phyloP scores from a whole-genome alignment of 2,329 filamentous ascomycete species.

The Arthroderma sp. region DNA sequence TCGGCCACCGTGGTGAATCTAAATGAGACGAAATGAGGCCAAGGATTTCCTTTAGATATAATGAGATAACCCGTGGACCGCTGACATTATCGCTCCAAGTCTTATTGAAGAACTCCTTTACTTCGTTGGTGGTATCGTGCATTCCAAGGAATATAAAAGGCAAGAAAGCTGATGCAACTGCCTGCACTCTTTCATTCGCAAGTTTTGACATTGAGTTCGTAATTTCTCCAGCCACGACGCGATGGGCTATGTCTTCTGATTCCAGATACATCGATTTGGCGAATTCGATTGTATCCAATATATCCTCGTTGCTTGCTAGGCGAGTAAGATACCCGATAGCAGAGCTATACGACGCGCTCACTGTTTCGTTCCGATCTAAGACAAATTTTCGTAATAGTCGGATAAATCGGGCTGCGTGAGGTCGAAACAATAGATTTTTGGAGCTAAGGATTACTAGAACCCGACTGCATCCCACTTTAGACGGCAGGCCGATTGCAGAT shows the following conservation, averaged over 20 bases:
- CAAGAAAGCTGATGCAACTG: conserved; percentile 60
- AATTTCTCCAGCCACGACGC: conserved; percentile 71
- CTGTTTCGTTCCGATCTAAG: conserved; percentile 85
- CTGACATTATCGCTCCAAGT: conserved; percentile 89
- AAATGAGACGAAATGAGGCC: conserved; percentile 55
- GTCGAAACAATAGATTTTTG: conserved; percentile 59
- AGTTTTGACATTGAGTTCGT: conserved; percentile 71
- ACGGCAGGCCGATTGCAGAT: conserved; percentile 76
- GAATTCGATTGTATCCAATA: conserved; percentile 44
- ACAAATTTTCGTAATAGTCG: conserved; percentile 68
- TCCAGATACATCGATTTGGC: conserved; percentile 63
- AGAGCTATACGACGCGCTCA: conserved; percentile 76
- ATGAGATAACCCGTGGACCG: conserved; percentile 63
- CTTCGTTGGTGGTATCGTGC: conserved; percentile 71
- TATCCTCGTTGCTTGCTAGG: conserved; percentile 46
- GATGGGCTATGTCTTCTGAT: conserved; percentile 62
- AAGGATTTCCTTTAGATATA: conserved; percentile 77
- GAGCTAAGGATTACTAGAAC: conserved; percentile 77
- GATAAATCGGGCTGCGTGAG: conserved; percentile 64
- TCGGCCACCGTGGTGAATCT: conserved; percentile 71
- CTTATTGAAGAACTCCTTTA: conserved; percentile 65
- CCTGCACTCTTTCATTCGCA: conserved; percentile 75
- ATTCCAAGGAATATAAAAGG: conserved; percentile 82
- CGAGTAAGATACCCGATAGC: conserved; percentile 75
- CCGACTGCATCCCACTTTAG: conserved; percentile 81